Percentiles rank a stretch among this genome's conserved stretches.
Evolutionary conservation across 1,284 basidiomycete species (phyloP).

Genomic region (Acaromyces ingoldii): DNA sequence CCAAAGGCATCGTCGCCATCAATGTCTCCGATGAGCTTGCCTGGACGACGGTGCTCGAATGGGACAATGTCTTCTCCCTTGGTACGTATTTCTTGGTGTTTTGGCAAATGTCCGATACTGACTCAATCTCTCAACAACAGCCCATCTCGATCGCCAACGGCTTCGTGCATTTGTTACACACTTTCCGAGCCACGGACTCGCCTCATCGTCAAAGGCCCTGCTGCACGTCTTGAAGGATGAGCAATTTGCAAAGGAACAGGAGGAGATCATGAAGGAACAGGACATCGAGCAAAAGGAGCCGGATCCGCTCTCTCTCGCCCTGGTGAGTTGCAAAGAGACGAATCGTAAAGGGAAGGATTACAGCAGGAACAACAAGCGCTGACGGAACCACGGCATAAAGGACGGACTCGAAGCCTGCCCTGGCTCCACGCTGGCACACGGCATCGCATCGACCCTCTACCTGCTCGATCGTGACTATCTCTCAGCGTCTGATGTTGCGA

Average conservation of each 20-base stretch:
- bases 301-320: slow-evolving; percentile 36
- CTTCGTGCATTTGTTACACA: slow-evolving; percentile 65
- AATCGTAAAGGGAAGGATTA: slow-evolving; percentile 53
- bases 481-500: slow-evolving; percentile 30
- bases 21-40: slow-evolving; percentile 70
- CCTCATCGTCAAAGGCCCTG: slow-evolving; percentile 24
- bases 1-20: slow-evolving; percentile 68
- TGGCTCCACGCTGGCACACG: slow-evolving; percentile 67
- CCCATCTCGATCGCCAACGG: slow-evolving; percentile 62
- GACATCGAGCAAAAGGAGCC: slow-evolving; percentile 20
- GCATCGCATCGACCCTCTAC: slow-evolving; percentile 70
- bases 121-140: slow-evolving; percentile 50
- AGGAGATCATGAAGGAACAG: slow-evolving; percentile 19
- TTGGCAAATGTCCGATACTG: neutral
- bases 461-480: slow-evolving; percentile 69
- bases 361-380: slow-evolving; percentile 52
- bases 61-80: slow-evolving; percentile 65
- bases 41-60: slow-evolving; percentile 74
- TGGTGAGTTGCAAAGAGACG: slow-evolving; percentile 6
- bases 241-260: slow-evolving; percentile 25
- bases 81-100: slow-evolving; percentile 55
- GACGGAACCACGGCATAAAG: slow-evolving; percentile 54
- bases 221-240: slow-evolving; percentile 34
- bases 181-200: slow-evolving; percentile 60
- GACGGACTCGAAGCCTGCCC: slow-evolving; percentile 60